Evolutionary conservation across 345 rosid genomes (phyloP), one percentile per base, ranked within the genome.

Genomic region (Camelina hispida): DNA sequence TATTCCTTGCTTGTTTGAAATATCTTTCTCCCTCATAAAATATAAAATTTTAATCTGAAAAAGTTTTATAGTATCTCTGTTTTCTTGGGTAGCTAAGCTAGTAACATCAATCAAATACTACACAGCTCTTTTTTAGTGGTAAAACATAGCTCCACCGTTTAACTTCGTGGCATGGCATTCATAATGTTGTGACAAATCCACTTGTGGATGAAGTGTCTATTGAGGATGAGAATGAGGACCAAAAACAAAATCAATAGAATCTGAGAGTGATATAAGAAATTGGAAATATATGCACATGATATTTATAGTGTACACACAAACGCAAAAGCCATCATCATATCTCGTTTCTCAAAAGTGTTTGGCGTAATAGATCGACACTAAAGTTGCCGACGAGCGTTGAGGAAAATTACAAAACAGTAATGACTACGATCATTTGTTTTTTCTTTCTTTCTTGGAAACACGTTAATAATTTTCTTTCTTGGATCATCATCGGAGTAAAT

Each of bases 1-100:
- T 71, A 77, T 77, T 71, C 80, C 72, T 77, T 70, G 72, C 76
- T 71, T 77, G 76, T 64, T 55, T 77, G 66, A 25, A 37, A 48
- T 63, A 70, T 47, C 80, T 47, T 77, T 63, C 61, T 56, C 25
- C 37, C 50, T 9, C 51, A 5, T 62, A 34, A 61, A 44, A 62
- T 2, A 42, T 38, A 6, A 28, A 54, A 61, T 20, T 37, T 44
- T 50, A 56, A n/a, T 62, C 3, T 62, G 1, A 6, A 7, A 28
- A 32, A 5, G 46, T n/a, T 15, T 22, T 68, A 60, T 28, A 28
- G 30, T 28, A 52, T 67, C 20, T 67, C n/a, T 68, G 34, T 67
- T 75, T 50, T 58, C 7, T 12, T 30, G 54, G 51, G 11, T 74
- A 34, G 20, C 58, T 22, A 38, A 28, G 42, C 42, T 38, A 34